These are phyloP conservation scores for Ceratocystis eucalypticola DNA, from an alignment of 2,329 filamentous ascomycete species.

Conservation along the genomic window DNA sequence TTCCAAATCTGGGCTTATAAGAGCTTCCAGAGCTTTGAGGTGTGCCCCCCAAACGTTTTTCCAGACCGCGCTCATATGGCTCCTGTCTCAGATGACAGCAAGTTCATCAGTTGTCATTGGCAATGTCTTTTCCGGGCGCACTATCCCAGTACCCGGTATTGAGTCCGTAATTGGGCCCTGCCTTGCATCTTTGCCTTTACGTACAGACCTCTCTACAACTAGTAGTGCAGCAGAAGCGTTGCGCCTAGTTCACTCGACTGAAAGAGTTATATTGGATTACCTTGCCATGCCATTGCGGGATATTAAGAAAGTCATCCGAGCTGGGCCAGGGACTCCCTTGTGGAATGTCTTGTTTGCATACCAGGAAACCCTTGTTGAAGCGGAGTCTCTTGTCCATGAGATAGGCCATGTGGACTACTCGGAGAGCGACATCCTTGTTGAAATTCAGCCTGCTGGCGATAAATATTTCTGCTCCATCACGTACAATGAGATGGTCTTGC, in stretches of 20 bases:
- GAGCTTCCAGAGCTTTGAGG: background rate
- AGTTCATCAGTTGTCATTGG: conserved; percentile 57
- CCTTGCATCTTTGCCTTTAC: conserved; percentile 59
- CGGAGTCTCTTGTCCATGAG: conserved; percentile 34
- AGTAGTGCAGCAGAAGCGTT: conserved; percentile 47
- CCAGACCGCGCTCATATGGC: conserved; percentile 54
- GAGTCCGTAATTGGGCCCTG: conserved; percentile 69
- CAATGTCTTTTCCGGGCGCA: conserved; percentile 69
- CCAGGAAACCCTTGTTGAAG: conserved; percentile 52
- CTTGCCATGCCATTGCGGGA: conserved; percentile 50
- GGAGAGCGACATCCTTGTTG: conserved; percentile 63
- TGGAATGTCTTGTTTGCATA: conserved; percentile 76
- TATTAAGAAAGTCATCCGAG: conserved; percentile 48
- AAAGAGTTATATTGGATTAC: conserved; percentile 52
- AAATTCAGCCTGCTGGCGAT: conserved; percentile 51
- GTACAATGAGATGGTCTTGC: conserved; percentile 36
- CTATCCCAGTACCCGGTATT: conserved; percentile 53
- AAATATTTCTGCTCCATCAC: conserved; percentile 34
- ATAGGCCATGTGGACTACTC: conserved; percentile 53
- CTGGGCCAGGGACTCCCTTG: conserved; percentile 42
- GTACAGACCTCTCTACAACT: conserved; percentile 44
- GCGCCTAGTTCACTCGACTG: conserved; percentile 47
- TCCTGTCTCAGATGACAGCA: conserved; percentile 53
- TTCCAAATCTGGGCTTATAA: background rate
- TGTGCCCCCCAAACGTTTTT: conserved; percentile 37